Conservation (phyloP, 805 yeast species). For the Kregervanrija fluxuum region DNA sequence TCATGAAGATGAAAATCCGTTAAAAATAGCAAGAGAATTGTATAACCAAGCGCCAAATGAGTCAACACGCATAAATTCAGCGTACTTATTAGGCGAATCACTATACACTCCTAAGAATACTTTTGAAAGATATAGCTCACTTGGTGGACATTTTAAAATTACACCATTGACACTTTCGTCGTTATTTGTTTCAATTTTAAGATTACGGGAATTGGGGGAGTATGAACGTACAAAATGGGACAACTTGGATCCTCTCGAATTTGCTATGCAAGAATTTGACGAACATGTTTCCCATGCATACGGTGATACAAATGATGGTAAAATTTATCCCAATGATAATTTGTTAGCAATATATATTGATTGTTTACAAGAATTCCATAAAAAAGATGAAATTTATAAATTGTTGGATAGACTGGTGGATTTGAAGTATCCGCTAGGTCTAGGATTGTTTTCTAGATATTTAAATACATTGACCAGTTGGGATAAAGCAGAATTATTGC, state of each 20-base stretch:
- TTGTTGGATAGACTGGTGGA: slow-evolving; percentile 50
- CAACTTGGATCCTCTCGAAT: slow-evolving; percentile 46
- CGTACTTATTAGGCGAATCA: slow-evolving; percentile 29
- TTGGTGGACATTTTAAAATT: slow-evolving; percentile 12
- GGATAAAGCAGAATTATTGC: slow-evolving; percentile 17
- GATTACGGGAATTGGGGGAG: slow-evolving; percentile 13
- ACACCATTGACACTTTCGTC: slow-evolving; percentile 31
- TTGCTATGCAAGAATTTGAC: slow-evolving; percentile 53
- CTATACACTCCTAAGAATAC: slow-evolving; percentile 25
- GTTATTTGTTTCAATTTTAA: slow-evolving; percentile 42
- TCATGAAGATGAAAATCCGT: slow-evolving; percentile 10
- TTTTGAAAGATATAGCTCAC: slow-evolving; percentile 20
- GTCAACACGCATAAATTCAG: slow-evolving; percentile 18
- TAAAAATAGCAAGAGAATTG: slow-evolving; percentile 21
- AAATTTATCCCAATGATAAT: slow-evolving; percentile 36
- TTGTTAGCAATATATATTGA: slow-evolving; percentile 49
- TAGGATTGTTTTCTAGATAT: slow-evolving; percentile 15
- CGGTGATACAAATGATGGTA: slow-evolving; percentile 23
- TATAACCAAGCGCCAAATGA: slow-evolving; percentile 10
- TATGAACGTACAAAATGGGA: slow-evolving; percentile 35
- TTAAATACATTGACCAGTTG: slow-evolving; percentile 11
- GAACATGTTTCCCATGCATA: slow-evolving; percentile 29
- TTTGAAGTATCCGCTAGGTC: slow-evolving; percentile 24
- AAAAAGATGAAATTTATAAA: slow-evolving; percentile 40
- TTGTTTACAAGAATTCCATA: slow-evolving; percentile 40